A percentile compares a stretch with the other conserved stretches of the same genome.
These are phyloP conservation scores for Peziza echinospora DNA, from an alignment of 495 filamentous ascomycete genomes.

Conservation along the genomic window DNA sequence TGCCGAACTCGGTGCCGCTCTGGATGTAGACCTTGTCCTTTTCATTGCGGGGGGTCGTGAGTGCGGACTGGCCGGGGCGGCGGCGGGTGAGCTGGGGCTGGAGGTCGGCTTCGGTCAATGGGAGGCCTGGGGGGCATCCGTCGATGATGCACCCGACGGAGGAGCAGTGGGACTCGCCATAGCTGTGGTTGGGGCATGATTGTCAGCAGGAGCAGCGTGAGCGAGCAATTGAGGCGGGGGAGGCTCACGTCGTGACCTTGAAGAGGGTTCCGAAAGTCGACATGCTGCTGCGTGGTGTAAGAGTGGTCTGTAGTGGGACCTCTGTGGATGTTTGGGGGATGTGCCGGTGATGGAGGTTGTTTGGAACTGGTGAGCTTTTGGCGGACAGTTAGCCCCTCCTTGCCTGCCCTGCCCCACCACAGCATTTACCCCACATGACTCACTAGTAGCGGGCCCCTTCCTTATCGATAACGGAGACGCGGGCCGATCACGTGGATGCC, in stretches of 20 bases:
- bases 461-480: too few relatives aligned
- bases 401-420: too few relatives aligned
- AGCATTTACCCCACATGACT: too few relatives aligned
- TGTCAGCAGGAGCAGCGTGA: background rate
- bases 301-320: too few relatives aligned
- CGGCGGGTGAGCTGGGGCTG: slow-evolving; percentile 87
- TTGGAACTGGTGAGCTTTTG: too few relatives aligned
- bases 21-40: slow-evolving; percentile 84
- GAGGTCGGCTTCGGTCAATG: slow-evolving; percentile 72
- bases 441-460: too few relatives aligned
- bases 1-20: slow-evolving; percentile 78
- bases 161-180: slow-evolving; percentile 76
- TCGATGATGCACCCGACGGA: slow-evolving; percentile 85
- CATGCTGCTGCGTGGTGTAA: too few relatives aligned
- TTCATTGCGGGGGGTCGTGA: slow-evolving; percentile 85
- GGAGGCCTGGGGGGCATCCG: slow-evolving; percentile 71
- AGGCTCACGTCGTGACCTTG: slow-evolving; percentile 58
- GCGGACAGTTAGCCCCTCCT: too few relatives aligned
- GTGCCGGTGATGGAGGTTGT: too few relatives aligned
- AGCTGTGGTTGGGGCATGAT: slow-evolving; percentile 27
- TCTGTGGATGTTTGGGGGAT: too few relatives aligned
- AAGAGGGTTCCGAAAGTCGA: slow-evolving; percentile 82
- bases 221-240: background rate
- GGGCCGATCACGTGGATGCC: too few relatives aligned
- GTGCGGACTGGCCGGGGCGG: slow-evolving; percentile 69